Base-by-base conservation (phyloP, 495 filamentous ascomycete genomes). In the Aspergillus saccharolyticus region DNA sequence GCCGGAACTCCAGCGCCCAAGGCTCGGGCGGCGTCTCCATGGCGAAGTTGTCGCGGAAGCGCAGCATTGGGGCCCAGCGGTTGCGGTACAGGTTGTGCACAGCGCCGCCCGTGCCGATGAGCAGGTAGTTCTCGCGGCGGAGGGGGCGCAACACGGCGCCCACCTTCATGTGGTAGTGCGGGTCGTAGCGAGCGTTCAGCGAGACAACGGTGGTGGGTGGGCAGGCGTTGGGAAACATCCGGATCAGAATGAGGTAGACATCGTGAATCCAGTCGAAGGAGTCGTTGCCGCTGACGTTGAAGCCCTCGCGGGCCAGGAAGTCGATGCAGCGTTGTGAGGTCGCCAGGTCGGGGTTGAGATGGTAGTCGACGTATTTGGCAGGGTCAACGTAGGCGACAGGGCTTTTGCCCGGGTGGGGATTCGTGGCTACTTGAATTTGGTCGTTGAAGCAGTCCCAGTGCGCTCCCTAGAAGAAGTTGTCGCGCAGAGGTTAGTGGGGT, bases 51-150 rank as follows among this genome's bases (percentile, higher is more conserved):
- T 85, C 82, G 10, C 76, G 70, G 66, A 83, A 79, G 4, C 65
- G 69, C 46, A 85, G 61, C 83, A 87, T 85, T 2, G 75, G 81
- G 1, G 63, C 72, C 83, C 82, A 85, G n/a, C 70, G 59, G 64
- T 85, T 85, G 12, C 83, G 74, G 64, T 83, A 86, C 3, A 86
- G 74, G 54, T 86, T 85, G 64, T 87, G 83, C 5, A 85, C 82
- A 1, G 83, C 77, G 46, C 84, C 83, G 43, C 83, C 83, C 1
- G 82, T 81, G 8, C 83, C 83, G 52, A 85, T 81, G 44, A 86
- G 60, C 7, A 86, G 72, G 52, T 78, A 79, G 51, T 73, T 70
- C 57, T 80, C 73, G 4, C 65, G 17, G 4, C 83, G 74, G 0
- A 86, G 70, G 0, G 75, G 74, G 0, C 78, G 75, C 16, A 86